Evolutionary conservation across 2,329 filamentous ascomycete genomes (phyloP), one percentile per base, ranked within the genome.

Genomic region (Pseudocercospora macadamiae): DNA sequence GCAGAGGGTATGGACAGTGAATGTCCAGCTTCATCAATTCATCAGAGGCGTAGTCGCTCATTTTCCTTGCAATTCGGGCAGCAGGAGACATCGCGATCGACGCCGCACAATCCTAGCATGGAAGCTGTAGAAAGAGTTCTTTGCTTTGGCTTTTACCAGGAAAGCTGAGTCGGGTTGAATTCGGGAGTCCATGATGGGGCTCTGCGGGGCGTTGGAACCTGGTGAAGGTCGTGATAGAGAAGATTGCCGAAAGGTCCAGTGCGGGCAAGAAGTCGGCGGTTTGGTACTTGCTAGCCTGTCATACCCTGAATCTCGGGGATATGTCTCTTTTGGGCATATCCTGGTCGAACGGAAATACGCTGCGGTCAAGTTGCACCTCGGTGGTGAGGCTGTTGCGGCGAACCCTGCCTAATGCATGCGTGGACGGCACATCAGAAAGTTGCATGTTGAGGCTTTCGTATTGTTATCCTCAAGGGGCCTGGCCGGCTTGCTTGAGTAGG

Each of bases 171-270:
- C 55, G 55, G 55, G 12, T 12, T 14, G 26, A 55, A 25, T 34
- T 55, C 53, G 53, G 53, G 23, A 54, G 16, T 25, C 45, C 23
- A 28, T 16, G 21, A 49, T 49, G 25, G 12, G 42, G n/a, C 5
- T 28, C 21, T 54, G 54, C 47, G 48, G 49, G 36, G 54, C 48
- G 42, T 18, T 37, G 47, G 32, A 49, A 51, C 28, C 48, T 45
- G 32, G 58, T 49, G 42, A 10, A 14, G 18, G 51, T 56, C 19
- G 53, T 59, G 47, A 52, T 51, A 21, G 47, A 53, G 37, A 59
- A 51, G 55, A 59, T 54, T 60, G 62, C 57, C 62, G 55, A 59
- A 60, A 18, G n/a, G 21, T 36, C n/a, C 16, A 39, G 51, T 42
- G 44, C 56, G 37, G 34, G 58, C 42, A 51, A 39, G 44, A 21